These are phyloP conservation scores for Teratosphaeria zuluensis DNA, from an alignment of 2,329 filamentous ascomycete species.

Conservation along the genomic window DNA sequence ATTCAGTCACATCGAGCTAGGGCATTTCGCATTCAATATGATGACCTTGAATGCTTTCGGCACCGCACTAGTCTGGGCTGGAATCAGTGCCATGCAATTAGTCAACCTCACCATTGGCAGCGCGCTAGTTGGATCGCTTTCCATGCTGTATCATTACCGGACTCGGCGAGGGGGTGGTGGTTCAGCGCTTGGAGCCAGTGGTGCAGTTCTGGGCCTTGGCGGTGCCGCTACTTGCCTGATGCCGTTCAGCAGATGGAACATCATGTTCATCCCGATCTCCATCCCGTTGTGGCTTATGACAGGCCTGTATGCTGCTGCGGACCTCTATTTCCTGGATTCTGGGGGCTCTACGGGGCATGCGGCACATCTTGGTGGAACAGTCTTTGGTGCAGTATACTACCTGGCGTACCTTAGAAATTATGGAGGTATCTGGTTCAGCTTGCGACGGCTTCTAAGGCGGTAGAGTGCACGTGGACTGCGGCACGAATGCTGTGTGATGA, in stretches of 20 bases:
- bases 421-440: constrained; percentile 10
- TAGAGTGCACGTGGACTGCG: neutral
- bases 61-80: constrained; percentile 22
- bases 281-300: constrained; percentile 32
- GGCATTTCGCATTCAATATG: constrained; percentile 35
- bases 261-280: constrained; percentile 30
- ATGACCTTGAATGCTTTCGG: constrained; percentile 30
- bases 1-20: constrained; percentile 29
- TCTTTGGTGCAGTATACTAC: constrained; percentile 29
- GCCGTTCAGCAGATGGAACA: constrained; percentile 23
- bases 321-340: constrained; percentile 30
- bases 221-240: constrained; percentile 30
- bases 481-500: neutral
- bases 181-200: constrained; percentile 30
- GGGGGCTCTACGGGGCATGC: constrained; percentile 28
- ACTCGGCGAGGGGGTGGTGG: neutral
- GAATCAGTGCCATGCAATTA: constrained; percentile 19
- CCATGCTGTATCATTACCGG: constrained; percentile 13
- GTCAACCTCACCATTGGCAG: constrained; percentile 15
- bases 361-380: constrained; percentile 36
- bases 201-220: constrained; percentile 32
- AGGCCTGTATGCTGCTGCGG: constrained; percentile 27
- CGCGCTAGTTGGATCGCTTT: constrained; percentile 15
- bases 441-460: neutral
- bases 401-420: constrained; percentile 14